Conservation (phyloP, 2,329 filamentous ascomycete genomes). For the Penicillium concentricum region DNA sequence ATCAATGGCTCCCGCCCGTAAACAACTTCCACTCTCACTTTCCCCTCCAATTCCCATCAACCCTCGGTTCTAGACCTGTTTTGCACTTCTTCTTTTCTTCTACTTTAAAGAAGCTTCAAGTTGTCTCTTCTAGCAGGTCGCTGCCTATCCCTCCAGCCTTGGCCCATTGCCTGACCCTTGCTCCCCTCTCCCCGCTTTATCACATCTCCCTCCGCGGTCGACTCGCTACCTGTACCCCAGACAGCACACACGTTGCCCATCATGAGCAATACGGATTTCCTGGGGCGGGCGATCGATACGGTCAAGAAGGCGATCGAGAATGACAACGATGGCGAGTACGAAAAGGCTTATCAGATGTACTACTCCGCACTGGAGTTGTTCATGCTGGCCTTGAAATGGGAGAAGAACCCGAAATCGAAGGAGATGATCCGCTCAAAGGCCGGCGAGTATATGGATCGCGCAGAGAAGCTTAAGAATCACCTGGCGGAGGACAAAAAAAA, state of each 20-base stretch:
- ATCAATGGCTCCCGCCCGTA: conserved; percentile 25
- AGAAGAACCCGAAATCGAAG: conserved; percentile 96
- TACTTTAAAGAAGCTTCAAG: background rate
- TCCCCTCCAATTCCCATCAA: conserved; percentile 17
- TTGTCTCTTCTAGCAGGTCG: conserved; percentile 4
- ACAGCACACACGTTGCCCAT: conserved; percentile 31
- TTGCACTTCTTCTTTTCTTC: background rate
- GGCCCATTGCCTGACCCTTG: conserved; percentile 11
- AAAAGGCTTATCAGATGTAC: conserved; percentile 94
- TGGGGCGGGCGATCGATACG: conserved; percentile 91
- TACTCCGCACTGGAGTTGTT: conserved; percentile 95
- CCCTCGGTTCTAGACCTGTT: background rate
- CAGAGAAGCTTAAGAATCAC: conserved; percentile 95
- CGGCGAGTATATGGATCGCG: conserved; percentile 95
- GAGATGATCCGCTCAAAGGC: conserved; percentile 96
- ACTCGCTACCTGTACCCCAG: conserved; percentile 16
- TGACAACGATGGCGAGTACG: conserved; percentile 93
- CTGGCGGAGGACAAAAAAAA: conserved; percentile 60
- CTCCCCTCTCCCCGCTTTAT: conserved; percentile 21
- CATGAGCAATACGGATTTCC: conserved; percentile 97
- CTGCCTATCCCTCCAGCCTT: conserved; percentile 12
- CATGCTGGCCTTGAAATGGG: conserved; percentile 99
- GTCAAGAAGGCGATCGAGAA: conserved; percentile 97
- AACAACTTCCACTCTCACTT: conserved; percentile 26
- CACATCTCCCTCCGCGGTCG: conserved; percentile 20